These are phyloP conservation scores for Sporobolomyces pararoseus DNA, from an alignment of 768 basidiomycete species.

Conservation along the genomic window DNA sequence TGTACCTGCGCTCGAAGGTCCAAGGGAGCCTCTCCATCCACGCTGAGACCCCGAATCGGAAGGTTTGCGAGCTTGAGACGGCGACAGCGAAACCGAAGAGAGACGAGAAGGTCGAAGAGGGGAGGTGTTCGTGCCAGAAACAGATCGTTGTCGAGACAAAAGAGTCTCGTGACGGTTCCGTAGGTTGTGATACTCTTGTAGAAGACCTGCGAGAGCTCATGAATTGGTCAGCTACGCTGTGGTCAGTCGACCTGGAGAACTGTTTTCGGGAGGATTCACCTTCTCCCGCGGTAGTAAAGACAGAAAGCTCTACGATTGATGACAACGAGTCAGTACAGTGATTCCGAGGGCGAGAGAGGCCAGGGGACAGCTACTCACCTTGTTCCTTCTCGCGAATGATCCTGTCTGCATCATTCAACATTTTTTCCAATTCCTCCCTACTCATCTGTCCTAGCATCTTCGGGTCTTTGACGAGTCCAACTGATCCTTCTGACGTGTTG, in stretches of 20 bases:
- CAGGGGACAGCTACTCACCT: slow-evolving; percentile 33
- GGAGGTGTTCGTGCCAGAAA: not conserved
- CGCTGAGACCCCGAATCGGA: not conserved
- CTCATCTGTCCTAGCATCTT: slow-evolving; percentile 25
- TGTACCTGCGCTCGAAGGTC: not conserved
- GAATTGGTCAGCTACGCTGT: not conserved
- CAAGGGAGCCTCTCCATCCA: slow-evolving; percentile 28
- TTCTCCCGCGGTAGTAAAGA: slow-evolving; percentile 17
- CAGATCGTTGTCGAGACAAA: not conserved
- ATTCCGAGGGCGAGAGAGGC: too few relatives aligned
- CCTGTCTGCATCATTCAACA: slow-evolving; percentile 40
- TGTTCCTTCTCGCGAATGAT: slow-evolving; percentile 40
- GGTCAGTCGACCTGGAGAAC: not conserved
- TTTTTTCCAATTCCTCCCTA: slow-evolving; percentile 41
- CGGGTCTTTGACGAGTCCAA: not conserved
- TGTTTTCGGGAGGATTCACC: not conserved
- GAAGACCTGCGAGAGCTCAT: not conserved
- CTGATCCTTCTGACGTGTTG: too few relatives aligned
- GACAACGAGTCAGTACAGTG: not conserved
- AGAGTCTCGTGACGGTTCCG: slow-evolving; percentile 29
- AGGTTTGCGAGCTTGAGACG: not conserved
- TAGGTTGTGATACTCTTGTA: slow-evolving; percentile 18
- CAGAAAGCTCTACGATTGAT: slow-evolving; percentile 23
- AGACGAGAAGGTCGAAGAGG: slow-evolving; percentile 16
- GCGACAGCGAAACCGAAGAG: slow-evolving; percentile 1